phyloP scores from a whole-genome alignment of 371 early-diverging fungal genomes.

The Mortierella sp. region DNA sequence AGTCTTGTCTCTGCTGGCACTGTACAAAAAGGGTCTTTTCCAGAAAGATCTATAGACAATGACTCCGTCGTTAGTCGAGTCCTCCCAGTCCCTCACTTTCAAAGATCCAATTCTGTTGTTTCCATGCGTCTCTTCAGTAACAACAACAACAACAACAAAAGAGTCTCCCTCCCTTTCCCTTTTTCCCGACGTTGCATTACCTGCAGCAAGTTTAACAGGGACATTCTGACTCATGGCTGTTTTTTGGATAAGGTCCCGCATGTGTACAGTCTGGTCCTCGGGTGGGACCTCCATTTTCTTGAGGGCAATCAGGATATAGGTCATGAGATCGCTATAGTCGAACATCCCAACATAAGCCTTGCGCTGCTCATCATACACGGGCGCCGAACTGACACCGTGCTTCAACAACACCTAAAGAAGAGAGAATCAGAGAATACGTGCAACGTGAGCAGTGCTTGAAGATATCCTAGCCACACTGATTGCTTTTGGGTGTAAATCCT shows the following conservation, averaged over 20 bases:
- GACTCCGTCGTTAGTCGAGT: background rate
- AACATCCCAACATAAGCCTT: conserved; percentile 84
- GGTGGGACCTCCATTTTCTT: conserved; percentile 51
- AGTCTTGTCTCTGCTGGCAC: conserved; percentile 81
- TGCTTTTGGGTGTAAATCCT: background rate
- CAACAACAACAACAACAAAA: no score
- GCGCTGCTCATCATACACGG: conserved; percentile 69
- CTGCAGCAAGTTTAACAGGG: conserved; percentile 71
- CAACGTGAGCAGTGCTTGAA: background rate
- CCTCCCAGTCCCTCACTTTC: no score
- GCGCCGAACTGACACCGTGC: conserved; percentile 65
- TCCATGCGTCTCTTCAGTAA: no score
- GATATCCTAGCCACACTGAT: no score
- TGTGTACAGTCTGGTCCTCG: conserved; percentile 59
- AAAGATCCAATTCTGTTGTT: no score
- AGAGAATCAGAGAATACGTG: background rate
- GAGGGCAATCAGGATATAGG: conserved; percentile 64
- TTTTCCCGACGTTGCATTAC: conserved; percentile 5
- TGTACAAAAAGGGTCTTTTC: conserved; percentile 86
- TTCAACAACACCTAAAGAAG: conserved; percentile 17
- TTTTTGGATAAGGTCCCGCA: conserved; percentile 67
- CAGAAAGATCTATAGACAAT: conserved; percentile 71
- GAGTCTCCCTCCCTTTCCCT: no score
- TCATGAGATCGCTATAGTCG: conserved; percentile 84
- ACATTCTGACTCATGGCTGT: conserved; percentile 66